Percentiles rank a stretch among this genome's conserved stretches.
phyloP scores from a whole-genome alignment of 192 early-diverging fungal genomes.

The Rhizophagus clarus region DNA sequence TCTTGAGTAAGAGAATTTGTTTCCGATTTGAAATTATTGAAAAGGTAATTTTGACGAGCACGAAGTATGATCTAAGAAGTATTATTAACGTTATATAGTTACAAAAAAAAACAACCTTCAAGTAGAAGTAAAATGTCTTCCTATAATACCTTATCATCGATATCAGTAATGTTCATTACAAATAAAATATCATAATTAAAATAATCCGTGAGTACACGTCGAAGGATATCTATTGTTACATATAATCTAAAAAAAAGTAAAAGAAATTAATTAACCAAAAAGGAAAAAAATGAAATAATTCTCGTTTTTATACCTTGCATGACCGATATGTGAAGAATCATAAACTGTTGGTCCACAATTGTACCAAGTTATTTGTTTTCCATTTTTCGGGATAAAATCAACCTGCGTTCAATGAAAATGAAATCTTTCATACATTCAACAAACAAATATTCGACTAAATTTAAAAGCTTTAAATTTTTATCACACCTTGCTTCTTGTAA shows the following conservation, averaged over 20 bases:
- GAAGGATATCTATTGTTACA: conserved; percentile 89
- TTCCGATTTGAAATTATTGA: conserved; percentile 55
- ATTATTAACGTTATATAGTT: neutral
- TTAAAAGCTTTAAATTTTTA: neutral
- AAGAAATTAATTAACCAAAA: neutral
- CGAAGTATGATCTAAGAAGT: conserved; percentile 77
- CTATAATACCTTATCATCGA: conserved; percentile 85
- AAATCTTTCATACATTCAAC: neutral
- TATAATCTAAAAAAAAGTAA: conserved; percentile 68
- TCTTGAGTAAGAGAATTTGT: conserved; percentile 46
- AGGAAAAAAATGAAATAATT: neutral
- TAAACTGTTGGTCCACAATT: conserved; percentile 99
- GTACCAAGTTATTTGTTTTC: conserved; percentile 92
- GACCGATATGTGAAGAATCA: conserved; percentile 93
- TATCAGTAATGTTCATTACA: conserved; percentile 98
- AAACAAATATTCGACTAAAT: neutral
- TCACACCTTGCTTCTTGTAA: conserved; percentile 87
- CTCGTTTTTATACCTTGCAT: conserved; percentile 69
- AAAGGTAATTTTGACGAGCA: conserved; percentile 84
- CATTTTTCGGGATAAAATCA: conserved; percentile 83
- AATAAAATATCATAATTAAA: conserved; percentile 91
- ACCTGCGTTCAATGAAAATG: conserved; percentile 52
- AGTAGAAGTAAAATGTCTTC: neutral
- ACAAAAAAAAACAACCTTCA: too few relatives aligned
- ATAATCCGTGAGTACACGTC: conserved; percentile 93